A percentile compares a stretch with the other conserved stretches of the same genome.
These are phyloP conservation scores for Solanum pinnatisectum DNA, from an alignment of 257 asterid genomes.

Conservation along the genomic window DNA sequence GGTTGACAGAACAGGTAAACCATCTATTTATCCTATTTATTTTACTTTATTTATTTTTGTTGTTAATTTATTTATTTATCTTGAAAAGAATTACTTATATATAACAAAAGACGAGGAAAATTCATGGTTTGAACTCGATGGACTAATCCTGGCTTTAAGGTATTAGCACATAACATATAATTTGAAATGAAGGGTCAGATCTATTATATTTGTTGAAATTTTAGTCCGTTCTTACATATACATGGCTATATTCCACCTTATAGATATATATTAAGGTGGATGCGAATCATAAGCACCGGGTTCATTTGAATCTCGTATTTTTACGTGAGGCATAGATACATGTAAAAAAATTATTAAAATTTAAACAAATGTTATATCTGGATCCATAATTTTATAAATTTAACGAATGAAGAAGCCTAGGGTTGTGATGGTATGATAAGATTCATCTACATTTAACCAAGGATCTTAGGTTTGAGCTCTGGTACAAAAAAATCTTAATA, in stretches of 20 bases:
- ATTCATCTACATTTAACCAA: not conserved
- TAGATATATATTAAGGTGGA: not conserved
- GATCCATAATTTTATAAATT: not conserved
- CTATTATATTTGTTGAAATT: not conserved
- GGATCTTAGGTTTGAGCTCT: not conserved
- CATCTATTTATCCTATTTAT: not conserved
- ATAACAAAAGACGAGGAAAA: not conserved
- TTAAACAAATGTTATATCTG: not conserved
- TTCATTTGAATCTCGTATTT: not conserved
- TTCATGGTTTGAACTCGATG: not conserved
- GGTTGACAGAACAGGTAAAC: slow-evolving; percentile 40
- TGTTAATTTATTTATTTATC: not conserved
- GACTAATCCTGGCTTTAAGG: no score
- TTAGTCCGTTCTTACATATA: not conserved
- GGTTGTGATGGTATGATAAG: not conserved
- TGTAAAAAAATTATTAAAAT: not conserved
- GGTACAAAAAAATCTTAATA: not conserved
- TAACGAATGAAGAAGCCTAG: not conserved
- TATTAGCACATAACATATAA: no score
- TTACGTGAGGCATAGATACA: not conserved
- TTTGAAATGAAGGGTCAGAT: not conserved
- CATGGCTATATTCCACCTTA: not conserved
- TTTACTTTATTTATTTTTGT: not conserved
- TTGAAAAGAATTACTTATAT: not conserved
- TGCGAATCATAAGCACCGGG: not conserved